Percentiles rank a stretch among this genome's conserved stretches.
These are phyloP conservation scores for Casaregolazyma lundiana DNA, from an alignment of 1,139 yeast genomes.

Conservation along the genomic window DNA sequence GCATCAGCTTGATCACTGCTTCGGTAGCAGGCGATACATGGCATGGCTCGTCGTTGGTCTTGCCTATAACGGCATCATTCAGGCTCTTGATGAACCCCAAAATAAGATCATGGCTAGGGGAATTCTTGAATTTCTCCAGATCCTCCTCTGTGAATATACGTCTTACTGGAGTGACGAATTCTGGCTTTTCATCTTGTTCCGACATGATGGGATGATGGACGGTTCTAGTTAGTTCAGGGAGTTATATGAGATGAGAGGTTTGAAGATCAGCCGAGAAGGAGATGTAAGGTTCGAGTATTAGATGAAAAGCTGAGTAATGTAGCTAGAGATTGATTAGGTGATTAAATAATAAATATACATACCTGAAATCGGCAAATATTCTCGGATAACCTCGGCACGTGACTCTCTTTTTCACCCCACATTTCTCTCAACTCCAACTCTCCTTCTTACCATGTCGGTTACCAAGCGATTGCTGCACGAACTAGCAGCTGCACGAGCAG, in stretches of 20 bases:
- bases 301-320: background rate
- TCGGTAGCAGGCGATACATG: constrained; percentile 28
- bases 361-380: background rate
- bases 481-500: constrained; percentile 37
- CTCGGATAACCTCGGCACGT: background rate
- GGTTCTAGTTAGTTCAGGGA: no score
- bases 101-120: constrained; percentile 48
- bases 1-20: constrained; percentile 41
- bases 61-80: constrained; percentile 66
- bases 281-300: background rate
- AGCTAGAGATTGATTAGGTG: background rate
- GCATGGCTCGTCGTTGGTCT: constrained; percentile 31
- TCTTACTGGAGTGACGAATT: constrained; percentile 28
- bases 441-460: constrained; percentile 16
- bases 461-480: constrained; percentile 46
- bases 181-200: background rate
- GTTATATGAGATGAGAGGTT: no score
- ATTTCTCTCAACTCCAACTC: background rate
- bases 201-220: constrained; percentile 1
- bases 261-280: background rate
- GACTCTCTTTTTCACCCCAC: background rate
- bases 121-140: constrained; percentile 55
- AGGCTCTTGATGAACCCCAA: constrained; percentile 53
- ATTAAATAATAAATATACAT: background rate
- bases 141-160: constrained; percentile 61